A percentile compares a stretch with the other conserved stretches of the same genome.
These are phyloP conservation scores for Talaromyces pinophilus DNA, from an alignment of 2,329 filamentous ascomycete genomes.

Conservation along the genomic window DNA sequence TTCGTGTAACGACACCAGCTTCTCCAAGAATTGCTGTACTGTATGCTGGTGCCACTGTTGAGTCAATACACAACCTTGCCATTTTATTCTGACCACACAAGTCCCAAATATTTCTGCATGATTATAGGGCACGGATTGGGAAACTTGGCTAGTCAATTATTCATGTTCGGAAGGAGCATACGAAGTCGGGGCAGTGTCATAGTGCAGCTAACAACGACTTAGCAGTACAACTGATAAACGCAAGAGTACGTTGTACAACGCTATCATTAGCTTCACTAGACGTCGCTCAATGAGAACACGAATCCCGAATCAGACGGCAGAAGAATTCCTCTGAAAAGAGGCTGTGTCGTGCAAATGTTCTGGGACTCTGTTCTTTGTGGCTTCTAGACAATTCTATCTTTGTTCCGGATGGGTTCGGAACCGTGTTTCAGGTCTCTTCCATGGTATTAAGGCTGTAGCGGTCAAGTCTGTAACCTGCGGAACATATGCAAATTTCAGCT, in stretches of 20 bases:
- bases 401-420: constrained; percentile 5
- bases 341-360: neutral
- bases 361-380: constrained; percentile 2
- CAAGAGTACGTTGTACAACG: neutral
- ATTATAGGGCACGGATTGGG: neutral
- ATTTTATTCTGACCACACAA: neutral
- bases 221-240: neutral
- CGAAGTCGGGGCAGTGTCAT: no score
- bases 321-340: neutral
- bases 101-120: neutral
- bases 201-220: no score
- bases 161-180: neutral
- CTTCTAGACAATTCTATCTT: neutral
- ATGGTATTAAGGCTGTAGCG: neutral
- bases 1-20: neutral
- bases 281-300: neutral
- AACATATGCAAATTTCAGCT: neutral
- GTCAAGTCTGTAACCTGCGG: neutral
- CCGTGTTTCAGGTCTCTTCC: neutral
- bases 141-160: neutral
- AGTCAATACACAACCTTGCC: neutral
- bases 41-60: neutral
- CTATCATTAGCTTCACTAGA: neutral
- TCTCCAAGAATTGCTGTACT: neutral
- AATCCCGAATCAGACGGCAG: neutral